Base-by-base conservation (phyloP, 177 flowering plant genomes). In the Vitis hybrid region DNA sequence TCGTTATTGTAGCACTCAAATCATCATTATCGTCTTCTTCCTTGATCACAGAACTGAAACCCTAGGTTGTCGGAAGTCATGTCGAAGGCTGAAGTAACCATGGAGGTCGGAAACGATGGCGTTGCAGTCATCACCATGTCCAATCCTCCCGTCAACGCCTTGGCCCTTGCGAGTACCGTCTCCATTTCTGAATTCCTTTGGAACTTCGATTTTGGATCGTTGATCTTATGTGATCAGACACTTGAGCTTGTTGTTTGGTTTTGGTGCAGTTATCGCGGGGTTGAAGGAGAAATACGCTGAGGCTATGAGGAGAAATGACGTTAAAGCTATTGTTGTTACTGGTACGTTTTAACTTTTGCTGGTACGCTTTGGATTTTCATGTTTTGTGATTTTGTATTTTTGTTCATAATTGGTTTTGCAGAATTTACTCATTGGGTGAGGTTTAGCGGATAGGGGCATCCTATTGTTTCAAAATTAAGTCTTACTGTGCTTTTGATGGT, bases 121-220 rank as follows among this genome's bases (percentile, higher is more conserved):
- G 97, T 94, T 61, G 98, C 97, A 1, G 78, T 94, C 56, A 84
- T 94, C 84, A 81, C 88, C 68, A 80, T 92, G 51, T 76, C 63
- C 51, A 94, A 94, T 81, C 98, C 97, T 59, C 97, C 98, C 3
- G 95, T 94, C 53, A 94, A 94, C 72, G 88, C 97, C 22, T 71
- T 94, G 8, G 87, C 97, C 8, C 69, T 82, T 73, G 72, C 85
- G 4, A 75, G 97, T 92, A n/a, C 18, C 51, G 39, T 12, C 57
- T 49, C 20, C 15, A 9, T 1, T 15, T 22, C 66, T 62, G 56
- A 2, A 56, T 48, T 51, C 61, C 52, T 51, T 11, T 59, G 33
- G 16, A 14, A 12, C 13, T 22, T 71, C 39, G 53, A 55, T 74
- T 65, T 51, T 18, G 22, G 16, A 26, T 13, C 22, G 3, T 62